Percentiles rank a stretch among this genome's conserved stretches.
phyloP scores from a whole-genome alignment of 371 early-diverging fungal genomes.

The Circinella minor region DNA sequence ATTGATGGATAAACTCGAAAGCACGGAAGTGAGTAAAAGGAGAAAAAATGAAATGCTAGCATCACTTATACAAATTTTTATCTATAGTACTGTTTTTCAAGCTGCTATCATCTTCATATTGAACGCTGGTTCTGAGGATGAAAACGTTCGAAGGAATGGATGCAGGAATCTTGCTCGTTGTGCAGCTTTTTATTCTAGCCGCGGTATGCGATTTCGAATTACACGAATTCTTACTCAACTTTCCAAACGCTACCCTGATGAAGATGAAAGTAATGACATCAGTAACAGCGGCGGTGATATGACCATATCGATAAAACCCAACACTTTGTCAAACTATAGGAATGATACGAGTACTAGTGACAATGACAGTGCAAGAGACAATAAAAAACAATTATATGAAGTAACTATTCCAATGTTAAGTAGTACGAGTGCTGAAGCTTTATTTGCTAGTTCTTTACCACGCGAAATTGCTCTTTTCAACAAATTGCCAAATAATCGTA shows the following conservation, averaged over 20 bases:
- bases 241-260: not conserved
- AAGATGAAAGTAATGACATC: not conserved
- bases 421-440: constrained; percentile 6
- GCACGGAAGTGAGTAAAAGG: too few relatives aligned
- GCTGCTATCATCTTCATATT: constrained; percentile 47
- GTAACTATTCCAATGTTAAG: not conserved
- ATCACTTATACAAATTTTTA: not conserved
- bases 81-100: constrained; percentile 39
- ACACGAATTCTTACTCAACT: not conserved
- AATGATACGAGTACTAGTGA: not conserved
- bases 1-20: not conserved
- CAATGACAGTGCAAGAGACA: not conserved
- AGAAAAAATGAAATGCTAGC: too few relatives aligned
- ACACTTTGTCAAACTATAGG: not conserved
- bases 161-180: constrained; percentile 27
- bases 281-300: not conserved
- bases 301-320: not conserved
- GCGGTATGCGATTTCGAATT: constrained; percentile 10
- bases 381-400: not conserved
- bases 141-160: constrained; percentile 23
- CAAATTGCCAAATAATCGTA: not conserved
- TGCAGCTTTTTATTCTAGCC: constrained; percentile 18
- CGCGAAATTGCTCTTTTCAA: constrained; percentile 6
- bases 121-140: constrained; percentile 41
- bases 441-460: not conserved